Conservation (phyloP, 352 stramenopile genomes). For the Phytophthora hibernalis region DNA sequence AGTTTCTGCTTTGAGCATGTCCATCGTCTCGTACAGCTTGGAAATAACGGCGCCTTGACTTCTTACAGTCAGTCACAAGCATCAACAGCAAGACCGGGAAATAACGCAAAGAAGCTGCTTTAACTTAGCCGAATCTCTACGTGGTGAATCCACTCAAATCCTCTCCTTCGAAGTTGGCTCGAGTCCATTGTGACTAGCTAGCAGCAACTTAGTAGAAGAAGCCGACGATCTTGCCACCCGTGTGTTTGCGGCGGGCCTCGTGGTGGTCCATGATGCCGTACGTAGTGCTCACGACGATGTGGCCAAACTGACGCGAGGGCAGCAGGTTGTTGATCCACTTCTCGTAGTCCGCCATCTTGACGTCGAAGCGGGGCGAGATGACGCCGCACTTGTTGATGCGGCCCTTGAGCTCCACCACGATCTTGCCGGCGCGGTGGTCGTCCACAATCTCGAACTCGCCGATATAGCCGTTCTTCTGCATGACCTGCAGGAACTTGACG, state of each 20-base stretch:
- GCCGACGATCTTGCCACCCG: slow-evolving; percentile 99
- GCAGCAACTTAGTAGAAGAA: slow-evolving; percentile 98
- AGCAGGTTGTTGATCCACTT: slow-evolving; percentile 99
- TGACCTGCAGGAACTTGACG: slow-evolving; percentile 99
- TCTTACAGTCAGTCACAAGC: background rate
- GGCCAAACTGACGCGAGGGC: slow-evolving; percentile 98
- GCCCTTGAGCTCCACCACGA: slow-evolving; percentile 98
- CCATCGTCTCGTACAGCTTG: background rate
- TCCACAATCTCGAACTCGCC: slow-evolving; percentile 99
- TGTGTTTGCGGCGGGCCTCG: slow-evolving; percentile 99
- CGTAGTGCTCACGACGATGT: slow-evolving; percentile 94
- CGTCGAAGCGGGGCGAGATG: slow-evolving; percentile 99
- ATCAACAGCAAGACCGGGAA: background rate
- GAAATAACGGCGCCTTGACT: background rate
- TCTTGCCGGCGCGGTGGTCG: slow-evolving; percentile 99
- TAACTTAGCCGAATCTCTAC: slow-evolving; percentile 35
- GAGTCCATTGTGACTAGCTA: slow-evolving; percentile 20
- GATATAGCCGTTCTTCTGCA: slow-evolving; percentile 99
- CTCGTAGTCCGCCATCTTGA: slow-evolving; percentile 97
- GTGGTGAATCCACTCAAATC: slow-evolving; percentile 37
- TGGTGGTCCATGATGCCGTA: slow-evolving; percentile 94
- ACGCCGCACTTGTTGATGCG: slow-evolving; percentile 99
- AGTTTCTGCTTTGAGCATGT: slow-evolving; percentile 17
- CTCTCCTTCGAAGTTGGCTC: slow-evolving; percentile 32
- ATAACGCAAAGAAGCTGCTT: slow-evolving; percentile 39